These are phyloP conservation scores for Blastobotrys terrestris DNA, from an alignment of 805 yeast genomes.

Conservation along the genomic window DNA sequence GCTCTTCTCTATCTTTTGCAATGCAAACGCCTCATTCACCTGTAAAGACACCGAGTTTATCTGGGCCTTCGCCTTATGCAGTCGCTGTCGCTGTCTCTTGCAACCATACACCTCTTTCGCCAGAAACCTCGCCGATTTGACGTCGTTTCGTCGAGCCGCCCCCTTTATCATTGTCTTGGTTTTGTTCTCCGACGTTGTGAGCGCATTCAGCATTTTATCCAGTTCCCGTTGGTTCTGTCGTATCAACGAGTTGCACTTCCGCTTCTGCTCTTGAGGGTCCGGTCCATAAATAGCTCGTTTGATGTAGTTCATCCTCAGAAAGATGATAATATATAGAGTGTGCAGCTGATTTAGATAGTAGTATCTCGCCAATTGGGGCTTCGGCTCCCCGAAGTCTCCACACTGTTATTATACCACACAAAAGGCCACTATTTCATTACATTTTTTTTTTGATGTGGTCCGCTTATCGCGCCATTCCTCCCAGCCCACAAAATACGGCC, in stretches of 20 bases:
- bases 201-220: slow-evolving; percentile 65
- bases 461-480: neutral
- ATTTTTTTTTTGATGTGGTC: too few relatives aligned
- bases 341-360: too few relatives aligned
- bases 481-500: neutral
- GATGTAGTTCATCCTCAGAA: slow-evolving; percentile 60
- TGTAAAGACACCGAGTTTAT: slow-evolving; percentile 82
- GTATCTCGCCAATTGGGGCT: too few relatives aligned
- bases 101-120: slow-evolving; percentile 77
- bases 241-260: slow-evolving; percentile 70
- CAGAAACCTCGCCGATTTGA: slow-evolving; percentile 65
- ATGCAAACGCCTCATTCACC: slow-evolving; percentile 83
- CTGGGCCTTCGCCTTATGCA: slow-evolving; percentile 78
- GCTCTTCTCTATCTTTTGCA: slow-evolving; percentile 75
- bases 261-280: slow-evolving; percentile 77
- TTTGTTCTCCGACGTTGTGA: slow-evolving; percentile 59
- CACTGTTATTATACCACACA: too few relatives aligned
- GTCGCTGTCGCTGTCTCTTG: slow-evolving; percentile 64
- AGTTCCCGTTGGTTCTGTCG: slow-evolving; percentile 81
- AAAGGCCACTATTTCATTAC: too few relatives aligned
- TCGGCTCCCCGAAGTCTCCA: too few relatives aligned
- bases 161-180: slow-evolving; percentile 70
- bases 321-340: too few relatives aligned
- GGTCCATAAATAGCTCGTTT: slow-evolving; percentile 94
- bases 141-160: slow-evolving; percentile 70